Conservation (phyloP, 2,329 filamentous ascomycete genomes). For the Westerdykella ornata region DNA sequence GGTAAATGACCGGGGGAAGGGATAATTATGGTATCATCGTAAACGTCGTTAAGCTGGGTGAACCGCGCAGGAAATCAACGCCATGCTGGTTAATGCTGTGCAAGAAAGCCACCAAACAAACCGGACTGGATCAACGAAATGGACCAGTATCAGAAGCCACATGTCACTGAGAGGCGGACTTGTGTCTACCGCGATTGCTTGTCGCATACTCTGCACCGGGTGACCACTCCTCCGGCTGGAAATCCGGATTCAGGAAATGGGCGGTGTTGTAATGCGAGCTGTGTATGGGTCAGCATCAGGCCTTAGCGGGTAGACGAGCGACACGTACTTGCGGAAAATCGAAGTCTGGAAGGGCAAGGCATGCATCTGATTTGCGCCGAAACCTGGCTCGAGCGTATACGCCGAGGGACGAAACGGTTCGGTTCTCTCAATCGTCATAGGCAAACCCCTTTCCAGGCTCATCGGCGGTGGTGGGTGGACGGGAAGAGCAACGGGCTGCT, state of each 20-base stretch:
- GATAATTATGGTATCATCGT: conserved; percentile 33
- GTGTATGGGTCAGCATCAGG: conserved; percentile 10
- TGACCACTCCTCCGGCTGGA: conserved; percentile 49
- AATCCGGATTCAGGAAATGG: conserved; percentile 48
- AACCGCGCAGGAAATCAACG: conserved; percentile 27
- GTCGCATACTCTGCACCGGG: conserved; percentile 44
- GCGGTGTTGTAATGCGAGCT: conserved; percentile 49
- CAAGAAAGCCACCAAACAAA: conserved; percentile 20
- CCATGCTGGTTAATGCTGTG: conserved; percentile 34
- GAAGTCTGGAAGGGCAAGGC: conserved; percentile 42
- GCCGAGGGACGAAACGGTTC: conserved; percentile 43
- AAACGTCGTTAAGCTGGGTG: conserved; percentile 24
- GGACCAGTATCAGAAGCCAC: conserved; percentile 5
- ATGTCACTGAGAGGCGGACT: conserved; percentile 30
- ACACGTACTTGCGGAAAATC: conserved; percentile 44
- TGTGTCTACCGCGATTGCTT: conserved; percentile 33
- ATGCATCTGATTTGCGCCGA: conserved; percentile 35
- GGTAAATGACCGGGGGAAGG: conserved; percentile 23
- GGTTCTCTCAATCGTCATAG: conserved; percentile 27
- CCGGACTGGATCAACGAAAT: conserved; percentile 9
- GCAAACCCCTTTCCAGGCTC: conserved; percentile 25
- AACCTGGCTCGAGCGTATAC: conserved; percentile 42
- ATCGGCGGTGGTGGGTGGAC: conserved; percentile 24
- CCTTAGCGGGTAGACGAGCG: not conserved
- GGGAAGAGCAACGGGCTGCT: conserved; percentile 25